Percentiles rank a stretch among this genome's conserved stretches.
Conservation (phyloP, 169 alveolate species). For the Amoebophrya sp. region DNA sequence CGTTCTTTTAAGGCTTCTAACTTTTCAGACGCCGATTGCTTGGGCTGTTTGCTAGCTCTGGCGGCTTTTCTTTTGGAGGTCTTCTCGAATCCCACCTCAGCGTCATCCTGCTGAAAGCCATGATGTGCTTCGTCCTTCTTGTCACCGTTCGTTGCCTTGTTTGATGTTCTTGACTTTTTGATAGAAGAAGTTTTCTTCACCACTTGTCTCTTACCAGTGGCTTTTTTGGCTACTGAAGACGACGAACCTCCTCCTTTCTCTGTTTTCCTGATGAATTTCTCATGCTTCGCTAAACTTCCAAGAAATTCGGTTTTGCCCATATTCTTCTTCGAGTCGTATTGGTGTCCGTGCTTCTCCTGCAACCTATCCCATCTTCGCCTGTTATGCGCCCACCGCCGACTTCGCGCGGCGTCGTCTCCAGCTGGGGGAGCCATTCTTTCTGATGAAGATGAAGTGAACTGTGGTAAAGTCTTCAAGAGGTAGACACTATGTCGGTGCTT, state of each 20-base stretch:
- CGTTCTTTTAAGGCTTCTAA: neutral
- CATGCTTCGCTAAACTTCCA: neutral
- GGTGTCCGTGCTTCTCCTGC: neutral
- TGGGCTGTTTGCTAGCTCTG: neutral
- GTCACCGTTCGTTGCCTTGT: neutral
- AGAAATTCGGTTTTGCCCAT: neutral
- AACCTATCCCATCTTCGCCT: neutral
- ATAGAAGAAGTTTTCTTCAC: no score
- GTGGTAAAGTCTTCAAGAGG: no score
- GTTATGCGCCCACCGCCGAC: neutral
- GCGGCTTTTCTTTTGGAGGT: neutral
- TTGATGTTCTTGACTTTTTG: no score
- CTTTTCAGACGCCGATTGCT: neutral
- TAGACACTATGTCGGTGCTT: no score
- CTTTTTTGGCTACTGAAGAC: no score
- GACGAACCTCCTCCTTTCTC: no score
- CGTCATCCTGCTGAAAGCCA: neutral
- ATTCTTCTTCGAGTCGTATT: neutral
- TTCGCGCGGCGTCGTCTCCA: no score
- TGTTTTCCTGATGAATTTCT: neutral
- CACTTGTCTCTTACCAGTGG: no score
- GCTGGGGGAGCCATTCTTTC: neutral
- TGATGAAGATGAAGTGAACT: no score
- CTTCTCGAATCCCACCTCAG: neutral
- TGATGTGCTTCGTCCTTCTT: neutral